Percentiles rank a stretch among this genome's conserved stretches.
phyloP scores from a whole-genome alignment of 2,329 filamentous ascomycete genomes.

The Camillea tinctor region DNA sequence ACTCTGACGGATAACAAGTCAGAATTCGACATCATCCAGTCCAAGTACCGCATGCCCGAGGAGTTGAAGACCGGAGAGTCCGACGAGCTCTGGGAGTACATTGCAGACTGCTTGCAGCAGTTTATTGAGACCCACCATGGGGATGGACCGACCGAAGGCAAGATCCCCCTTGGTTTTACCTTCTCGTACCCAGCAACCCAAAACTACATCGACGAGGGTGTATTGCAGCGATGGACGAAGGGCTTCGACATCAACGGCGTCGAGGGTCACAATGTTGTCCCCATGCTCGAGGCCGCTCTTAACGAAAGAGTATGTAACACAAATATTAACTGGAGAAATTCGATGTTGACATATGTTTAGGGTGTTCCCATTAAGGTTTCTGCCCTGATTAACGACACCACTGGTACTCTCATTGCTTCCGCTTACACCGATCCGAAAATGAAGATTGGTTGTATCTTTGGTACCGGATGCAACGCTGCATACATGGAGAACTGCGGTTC shows the following conservation, averaged over 20 bases:
- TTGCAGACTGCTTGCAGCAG: constrained; percentile 87
- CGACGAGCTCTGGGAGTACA: constrained; percentile 92
- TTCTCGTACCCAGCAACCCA: constrained; percentile 96
- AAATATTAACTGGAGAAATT: no score
- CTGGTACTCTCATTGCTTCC: constrained; percentile 92
- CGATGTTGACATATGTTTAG: constrained; percentile 41
- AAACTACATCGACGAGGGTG: constrained; percentile 87
- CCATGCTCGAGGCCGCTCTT: constrained; percentile 79
- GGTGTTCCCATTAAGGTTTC: constrained; percentile 89
- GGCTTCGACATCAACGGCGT: constrained; percentile 93
- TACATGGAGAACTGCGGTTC: constrained; percentile 94
- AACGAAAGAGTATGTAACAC: constrained; percentile 56
- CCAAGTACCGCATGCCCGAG: constrained; percentile 92
- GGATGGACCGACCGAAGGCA: constrained; percentile 55
- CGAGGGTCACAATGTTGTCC: constrained; percentile 86
- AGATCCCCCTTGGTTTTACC: constrained; percentile 84
- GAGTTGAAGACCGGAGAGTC: constrained; percentile 83
- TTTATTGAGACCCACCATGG: constrained; percentile 86
- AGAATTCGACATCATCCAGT: constrained; percentile 92
- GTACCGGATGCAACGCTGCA: constrained; percentile 95
- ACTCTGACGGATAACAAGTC: constrained; percentile 83
- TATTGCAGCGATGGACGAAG: constrained; percentile 95
- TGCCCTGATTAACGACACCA: constrained; percentile 96
- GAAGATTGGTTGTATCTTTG: constrained; percentile 97
- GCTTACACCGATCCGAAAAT: constrained; percentile 93